Conservation (phyloP, 2,329 filamentous ascomycete genomes). For the Ophiostoma himal-ulmi region DNA sequence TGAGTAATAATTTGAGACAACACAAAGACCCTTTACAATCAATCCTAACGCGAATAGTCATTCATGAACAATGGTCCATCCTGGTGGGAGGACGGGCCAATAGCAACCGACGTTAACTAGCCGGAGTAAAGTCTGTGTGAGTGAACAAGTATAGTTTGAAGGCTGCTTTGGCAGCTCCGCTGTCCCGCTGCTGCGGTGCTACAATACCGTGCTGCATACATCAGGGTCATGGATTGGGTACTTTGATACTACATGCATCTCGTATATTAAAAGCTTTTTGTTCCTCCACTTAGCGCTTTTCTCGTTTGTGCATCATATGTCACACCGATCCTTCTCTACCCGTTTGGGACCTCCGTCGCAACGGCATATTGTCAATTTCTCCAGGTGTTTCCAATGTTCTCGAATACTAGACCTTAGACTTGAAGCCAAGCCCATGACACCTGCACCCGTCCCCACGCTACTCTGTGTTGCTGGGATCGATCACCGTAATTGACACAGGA, state of each 20-base stretch:
- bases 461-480: not conserved
- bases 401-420: not conserved
- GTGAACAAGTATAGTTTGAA: not conserved
- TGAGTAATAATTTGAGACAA: not conserved
- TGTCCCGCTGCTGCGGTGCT: not conserved
- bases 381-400: not conserved
- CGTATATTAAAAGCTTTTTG: not conserved
- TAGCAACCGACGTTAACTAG: not conserved
- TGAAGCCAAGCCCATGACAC: not conserved
- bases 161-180: not conserved
- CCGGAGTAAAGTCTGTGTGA: not conserved
- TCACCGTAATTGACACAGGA: not conserved
- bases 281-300: not conserved
- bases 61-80: slow-evolving; percentile 17
- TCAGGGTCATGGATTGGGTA: not conserved
- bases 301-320: not conserved
- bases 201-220: not conserved
- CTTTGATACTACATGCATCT: not conserved
- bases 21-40: not conserved
- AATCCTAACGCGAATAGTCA: not conserved
- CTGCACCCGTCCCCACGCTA: not conserved
- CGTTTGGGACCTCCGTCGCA: not conserved
- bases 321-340: not conserved
- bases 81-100: slow-evolving; percentile 16
- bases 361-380: not conserved